Evolutionary conservation across 1,139 yeast genomes (phyloP).

Genomic region (Debaryomyces sp.): DNA sequence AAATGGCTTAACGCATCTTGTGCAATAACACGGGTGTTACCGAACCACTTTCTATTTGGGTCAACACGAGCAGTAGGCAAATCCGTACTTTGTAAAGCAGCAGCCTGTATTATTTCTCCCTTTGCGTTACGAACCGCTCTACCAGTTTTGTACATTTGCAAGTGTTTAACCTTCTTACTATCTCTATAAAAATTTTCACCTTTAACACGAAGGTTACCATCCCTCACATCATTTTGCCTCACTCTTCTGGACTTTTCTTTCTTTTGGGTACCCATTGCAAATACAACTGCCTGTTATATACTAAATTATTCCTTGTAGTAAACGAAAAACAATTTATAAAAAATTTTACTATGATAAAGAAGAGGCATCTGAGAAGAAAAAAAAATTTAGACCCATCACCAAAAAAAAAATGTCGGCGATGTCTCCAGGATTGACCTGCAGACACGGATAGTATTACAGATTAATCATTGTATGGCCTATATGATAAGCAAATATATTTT

Average conservation of each 20-base stretch:
- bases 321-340: neutral
- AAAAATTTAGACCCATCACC: constrained; percentile 6
- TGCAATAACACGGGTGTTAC: constrained; percentile 94
- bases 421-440: constrained; percentile 3
- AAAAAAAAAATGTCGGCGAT: constrained; percentile 7
- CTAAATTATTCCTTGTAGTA: neutral
- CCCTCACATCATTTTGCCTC: constrained; percentile 80
- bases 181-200: constrained; percentile 97
- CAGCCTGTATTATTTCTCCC: constrained; percentile 88
- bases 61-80: constrained; percentile 92
- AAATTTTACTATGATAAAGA: neutral
- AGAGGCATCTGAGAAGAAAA: neutral
- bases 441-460: neutral
- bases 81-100: constrained; percentile 84
- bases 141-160: constrained; percentile 92
- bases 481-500: neutral
- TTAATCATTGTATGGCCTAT: neutral
- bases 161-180: constrained; percentile 87
- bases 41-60: constrained; percentile 97
- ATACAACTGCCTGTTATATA: neutral
- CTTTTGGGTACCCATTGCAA: constrained; percentile 85
- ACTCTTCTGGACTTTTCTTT: constrained; percentile 86
- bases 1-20: constrained; percentile 95
- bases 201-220: constrained; percentile 89
- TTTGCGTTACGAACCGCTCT: constrained; percentile 82